Conservation (phyloP, 495 filamentous ascomycete genomes). For the Astrothelium macrocarpum region DNA sequence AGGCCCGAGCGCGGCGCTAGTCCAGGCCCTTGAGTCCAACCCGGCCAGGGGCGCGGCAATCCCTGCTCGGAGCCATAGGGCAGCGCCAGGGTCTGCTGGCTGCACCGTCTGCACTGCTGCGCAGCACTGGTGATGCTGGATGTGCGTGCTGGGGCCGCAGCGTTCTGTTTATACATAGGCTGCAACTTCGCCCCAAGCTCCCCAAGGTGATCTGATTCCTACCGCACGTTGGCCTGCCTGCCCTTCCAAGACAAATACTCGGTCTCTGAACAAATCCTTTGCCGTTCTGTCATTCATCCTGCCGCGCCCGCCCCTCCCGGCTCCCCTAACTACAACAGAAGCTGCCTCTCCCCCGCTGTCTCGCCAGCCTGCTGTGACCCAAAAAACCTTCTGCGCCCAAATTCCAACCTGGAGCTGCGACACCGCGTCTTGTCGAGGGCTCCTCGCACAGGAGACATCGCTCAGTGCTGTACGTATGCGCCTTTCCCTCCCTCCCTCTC, state of each 20-base stretch:
- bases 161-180: conserved; percentile 14
- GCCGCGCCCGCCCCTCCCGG: not conserved
- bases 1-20: not conserved
- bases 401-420: not conserved
- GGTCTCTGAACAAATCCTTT: not conserved
- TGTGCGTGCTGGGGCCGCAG: conserved; percentile 11
- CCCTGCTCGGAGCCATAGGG: not conserved
- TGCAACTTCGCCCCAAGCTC: conserved; percentile 11
- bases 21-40: not conserved
- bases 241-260: not conserved
- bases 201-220: not conserved
- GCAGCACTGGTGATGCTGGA: not conserved
- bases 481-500: not conserved
- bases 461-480: not conserved
- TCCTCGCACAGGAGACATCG: not conserved
- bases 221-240: not conserved
- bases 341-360: not conserved
- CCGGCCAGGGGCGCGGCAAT: not conserved
- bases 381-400: not conserved
- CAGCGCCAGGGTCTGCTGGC: not conserved
- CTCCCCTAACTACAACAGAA: no score
- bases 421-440: not conserved
- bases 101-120: no score
- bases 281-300: not conserved
- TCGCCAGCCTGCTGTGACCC: not conserved